phyloP scores from a whole-genome alignment of 306 rosid species.

The Psophocarpus tetragonolobus region DNA sequence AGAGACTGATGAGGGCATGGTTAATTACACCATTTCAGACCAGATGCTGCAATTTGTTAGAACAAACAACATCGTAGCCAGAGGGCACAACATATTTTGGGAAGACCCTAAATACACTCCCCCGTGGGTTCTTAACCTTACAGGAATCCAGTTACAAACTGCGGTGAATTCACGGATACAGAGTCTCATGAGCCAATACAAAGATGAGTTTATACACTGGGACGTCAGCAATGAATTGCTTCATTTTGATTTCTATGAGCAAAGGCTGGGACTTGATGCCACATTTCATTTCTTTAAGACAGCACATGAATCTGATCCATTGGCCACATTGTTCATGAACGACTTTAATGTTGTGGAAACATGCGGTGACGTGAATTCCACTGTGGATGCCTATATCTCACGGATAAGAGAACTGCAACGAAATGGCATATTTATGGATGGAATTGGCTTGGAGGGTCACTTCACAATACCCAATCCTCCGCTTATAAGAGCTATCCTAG shows the following conservation, averaged over 20 bases:
- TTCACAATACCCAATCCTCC: conserved; percentile 73
- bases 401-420: conserved; percentile 52
- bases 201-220: conserved; percentile 83
- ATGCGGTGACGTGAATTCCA: conserved; percentile 72
- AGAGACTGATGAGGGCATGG: conserved; percentile 72
- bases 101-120: conserved; percentile 85
- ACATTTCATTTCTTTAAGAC: conserved; percentile 63
- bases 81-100: conserved; percentile 98
- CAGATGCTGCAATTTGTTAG: conserved; percentile 71
- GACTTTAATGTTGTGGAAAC: conserved; percentile 95
- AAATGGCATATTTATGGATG: conserved; percentile 75
- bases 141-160: conserved; percentile 43
- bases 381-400: conserved; percentile 66
- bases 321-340: conserved; percentile 82
- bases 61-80: conserved; percentile 63
- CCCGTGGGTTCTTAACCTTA: conserved; percentile 72
- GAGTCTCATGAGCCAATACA: conserved; percentile 73
- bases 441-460: conserved; percentile 91
- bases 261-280: conserved; percentile 71
- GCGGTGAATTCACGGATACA: conserved; percentile 66
- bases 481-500: conserved; percentile 75
- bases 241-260: conserved; percentile 90
- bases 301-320: conserved; percentile 72
- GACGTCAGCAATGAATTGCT: conserved; percentile 98
- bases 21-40: conserved; percentile 67